Evolutionary conservation across 768 basidiomycete species (phyloP), one percentile per base, ranked within the genome.

Genomic region (Lentinula aciculospora): DNA sequence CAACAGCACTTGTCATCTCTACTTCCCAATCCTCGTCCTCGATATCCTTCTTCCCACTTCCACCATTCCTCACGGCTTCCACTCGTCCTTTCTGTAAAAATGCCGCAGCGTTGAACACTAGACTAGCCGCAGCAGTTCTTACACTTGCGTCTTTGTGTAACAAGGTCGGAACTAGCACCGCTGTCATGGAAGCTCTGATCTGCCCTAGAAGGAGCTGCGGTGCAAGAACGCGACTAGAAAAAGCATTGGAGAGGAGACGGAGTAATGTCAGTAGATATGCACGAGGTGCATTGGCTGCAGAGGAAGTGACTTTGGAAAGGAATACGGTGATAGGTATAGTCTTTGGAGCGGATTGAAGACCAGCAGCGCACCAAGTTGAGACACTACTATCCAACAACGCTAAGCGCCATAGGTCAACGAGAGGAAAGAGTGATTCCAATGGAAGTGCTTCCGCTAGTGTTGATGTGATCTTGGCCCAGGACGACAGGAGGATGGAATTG

Each of bases 1-100:
- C 67, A n/a, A 97, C 66, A 0, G 90, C 95, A 64, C 87, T 90
- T 2, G 86, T 75, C 31, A 96, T 70, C 73, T 97, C 95, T 0
- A 89, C 76, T 65, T 92, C 85, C 91, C 92, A 95, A 56, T 94
- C 94, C 19, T 80, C 90, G 55, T 84, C 82, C 53, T 81, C 84
- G 39, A 73, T 74, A 15, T 72, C 74, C 27, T 75, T 76, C 2
- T 69, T 71, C n/a, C 60, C 66, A 28, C 67, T 69, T 37, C 67
- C 65, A 21, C 62, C 72, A 23, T 70, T 71, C 37, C 66, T 67
- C 42, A 69, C 56, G 57, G 66, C 69, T 44, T 79, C 83, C 12
- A 86, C 75, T 40, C 88, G 72, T 15, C 72, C 75, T 59, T 76
- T 79, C 74, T 94, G 92, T 47, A 92, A 63, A 64, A 76, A 79